Percentiles rank a stretch among this genome's conserved stretches.
phyloP scores from a whole-genome alignment of 805 yeast genomes.

The Hanseniaspora vineae region DNA sequence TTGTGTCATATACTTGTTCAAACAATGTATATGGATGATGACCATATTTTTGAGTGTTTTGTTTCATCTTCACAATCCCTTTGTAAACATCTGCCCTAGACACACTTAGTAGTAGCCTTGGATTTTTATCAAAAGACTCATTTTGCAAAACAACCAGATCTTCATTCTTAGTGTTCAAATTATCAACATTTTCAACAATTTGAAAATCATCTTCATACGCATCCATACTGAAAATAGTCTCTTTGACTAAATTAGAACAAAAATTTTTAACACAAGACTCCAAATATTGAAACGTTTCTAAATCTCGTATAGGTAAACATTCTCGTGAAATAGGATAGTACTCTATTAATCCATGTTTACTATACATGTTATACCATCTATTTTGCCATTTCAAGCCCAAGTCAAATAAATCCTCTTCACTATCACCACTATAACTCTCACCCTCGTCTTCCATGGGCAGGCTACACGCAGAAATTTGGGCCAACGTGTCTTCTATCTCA shows the following conservation, averaged over 20 bases:
- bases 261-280: conserved; percentile 9
- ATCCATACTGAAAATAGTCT: conserved; percentile 4
- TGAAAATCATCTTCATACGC: neutral
- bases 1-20: neutral
- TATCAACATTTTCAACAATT: conserved; percentile 6
- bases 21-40: neutral
- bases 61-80: neutral
- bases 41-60: neutral
- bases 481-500: conserved; percentile 16
- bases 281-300: conserved; percentile 9
- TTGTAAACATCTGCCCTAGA: neutral
- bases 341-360: conserved; percentile 12
- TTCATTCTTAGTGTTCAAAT: conserved; percentile 6
- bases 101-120: neutral
- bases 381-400: conserved; percentile 15
- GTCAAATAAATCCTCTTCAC: conserved; percentile 5
- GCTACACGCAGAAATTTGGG: conserved; percentile 4
- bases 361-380: conserved; percentile 18
- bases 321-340: conserved; percentile 7
- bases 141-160: neutral
- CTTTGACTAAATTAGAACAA: conserved; percentile 11
- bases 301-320: conserved; percentile 8
- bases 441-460: conserved; percentile 1
- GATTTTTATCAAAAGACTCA: neutral
- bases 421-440: neutral